A percentile compares a stretch with the other conserved stretches of the same genome.
phyloP scores from a whole-genome alignment of 1,284 basidiomycete species.

The Microbotryum intermedium region DNA sequence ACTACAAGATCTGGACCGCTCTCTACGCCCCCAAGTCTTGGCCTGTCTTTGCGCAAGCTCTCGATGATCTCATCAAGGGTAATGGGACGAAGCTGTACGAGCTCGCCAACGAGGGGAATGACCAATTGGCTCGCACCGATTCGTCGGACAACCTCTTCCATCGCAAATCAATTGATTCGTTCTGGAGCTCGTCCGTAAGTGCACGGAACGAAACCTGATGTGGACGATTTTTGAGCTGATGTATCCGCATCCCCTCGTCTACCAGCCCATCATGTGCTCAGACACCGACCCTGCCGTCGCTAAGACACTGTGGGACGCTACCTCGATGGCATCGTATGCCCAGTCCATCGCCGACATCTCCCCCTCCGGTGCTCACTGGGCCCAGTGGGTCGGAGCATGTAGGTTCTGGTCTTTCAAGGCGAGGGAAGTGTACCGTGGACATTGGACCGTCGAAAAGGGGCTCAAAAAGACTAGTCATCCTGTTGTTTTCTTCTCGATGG shows the following conservation, averaged over 20 bases:
- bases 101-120: constrained; percentile 1
- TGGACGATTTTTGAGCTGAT: no score
- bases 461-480: constrained; percentile 27
- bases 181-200: not conserved
- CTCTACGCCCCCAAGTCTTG: constrained; percentile 18
- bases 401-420: constrained; percentile 25
- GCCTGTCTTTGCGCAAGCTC: constrained; percentile 5
- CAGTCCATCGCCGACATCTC: constrained; percentile 30
- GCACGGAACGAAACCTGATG: no score
- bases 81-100: constrained; percentile 6
- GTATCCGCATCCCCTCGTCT: not conserved
- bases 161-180: not conserved
- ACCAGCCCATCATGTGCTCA: constrained; percentile 22
- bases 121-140: not conserved
- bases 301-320: not conserved
- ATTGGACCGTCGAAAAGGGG: constrained; percentile 23
- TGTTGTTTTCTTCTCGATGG: constrained; percentile 28
- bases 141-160: constrained; percentile 21
- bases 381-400: constrained; percentile 16
- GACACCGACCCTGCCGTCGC: constrained; percentile 14
- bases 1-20: constrained; percentile 16
- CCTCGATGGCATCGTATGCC: not conserved
- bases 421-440: constrained; percentile 28
- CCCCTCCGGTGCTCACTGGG: constrained; percentile 25
- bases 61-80: constrained; percentile 1